Percentiles rank a stretch among this genome's conserved stretches.
Evolutionary conservation across 176 grass and related monocot genomes (phyloP).

Genomic region (Zea luxurians): DNA sequence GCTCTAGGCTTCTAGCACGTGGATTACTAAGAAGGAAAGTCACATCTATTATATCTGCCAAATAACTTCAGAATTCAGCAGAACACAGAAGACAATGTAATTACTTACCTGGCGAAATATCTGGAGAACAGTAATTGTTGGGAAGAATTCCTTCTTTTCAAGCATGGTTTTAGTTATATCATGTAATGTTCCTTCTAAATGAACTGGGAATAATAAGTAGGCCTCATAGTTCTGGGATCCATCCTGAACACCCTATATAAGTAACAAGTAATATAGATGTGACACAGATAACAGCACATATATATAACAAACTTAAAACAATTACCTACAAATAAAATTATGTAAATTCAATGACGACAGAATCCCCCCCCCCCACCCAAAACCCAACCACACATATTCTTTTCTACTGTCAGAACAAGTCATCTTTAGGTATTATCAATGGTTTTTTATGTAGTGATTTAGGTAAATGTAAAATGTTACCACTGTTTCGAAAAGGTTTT

Average conservation of each 20-base stretch:
- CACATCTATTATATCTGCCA: background rate
- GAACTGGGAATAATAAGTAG: conserved; percentile 87
- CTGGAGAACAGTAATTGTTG: conserved; percentile 67
- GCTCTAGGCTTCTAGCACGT: background rate
- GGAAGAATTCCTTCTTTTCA: conserved; percentile 64
- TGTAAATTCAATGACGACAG: background rate
- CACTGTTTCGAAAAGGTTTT: background rate
- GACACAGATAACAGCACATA: background rate
- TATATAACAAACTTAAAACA: background rate
- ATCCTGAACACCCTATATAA: conserved; percentile 59
- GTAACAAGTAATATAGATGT: conserved; percentile 24
- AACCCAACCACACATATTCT: no score
- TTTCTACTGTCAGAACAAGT: background rate
- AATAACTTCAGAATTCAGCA: background rate
- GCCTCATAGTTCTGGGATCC: conserved; percentile 69
- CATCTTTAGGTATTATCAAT: background rate
- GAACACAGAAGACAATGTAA: conserved; percentile 26
- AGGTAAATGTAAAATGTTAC: background rate
- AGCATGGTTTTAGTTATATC: conserved; percentile 68
- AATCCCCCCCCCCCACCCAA: no score
- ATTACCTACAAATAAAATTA: background rate
- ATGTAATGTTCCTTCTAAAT: conserved; percentile 83
- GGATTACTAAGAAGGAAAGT: background rate
- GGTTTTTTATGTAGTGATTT: background rate
- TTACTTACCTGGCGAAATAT: conserved; percentile 82